Percentiles rank a stretch among this genome's conserved stretches.
These are phyloP conservation scores for Fusarium nisikadoi DNA, from an alignment of 2,329 filamentous ascomycete species.

Conservation along the genomic window DNA sequence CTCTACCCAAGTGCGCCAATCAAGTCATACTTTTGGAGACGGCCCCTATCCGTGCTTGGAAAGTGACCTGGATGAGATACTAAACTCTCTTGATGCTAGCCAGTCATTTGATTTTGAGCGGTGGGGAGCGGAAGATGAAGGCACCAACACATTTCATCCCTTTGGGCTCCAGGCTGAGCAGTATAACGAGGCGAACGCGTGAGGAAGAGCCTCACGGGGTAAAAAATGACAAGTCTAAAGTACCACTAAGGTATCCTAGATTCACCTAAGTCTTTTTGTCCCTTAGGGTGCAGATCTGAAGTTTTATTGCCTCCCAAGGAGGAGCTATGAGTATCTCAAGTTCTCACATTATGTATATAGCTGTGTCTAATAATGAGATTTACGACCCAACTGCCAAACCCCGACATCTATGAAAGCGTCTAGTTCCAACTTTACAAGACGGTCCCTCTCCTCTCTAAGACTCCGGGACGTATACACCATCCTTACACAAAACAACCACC, in stretches of 20 bases:
- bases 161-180: background rate
- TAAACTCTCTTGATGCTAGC: background rate
- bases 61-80: background rate
- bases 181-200: background rate
- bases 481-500: slow-evolving; percentile 86
- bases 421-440: slow-evolving; percentile 25
- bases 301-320: background rate
- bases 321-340: background rate
- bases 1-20: background rate
- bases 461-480: slow-evolving; percentile 74
- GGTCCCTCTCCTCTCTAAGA: slow-evolving; percentile 46
- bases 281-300: too few relatives aligned
- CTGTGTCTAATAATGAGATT: slow-evolving; percentile 10
- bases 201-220: background rate
- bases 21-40: background rate
- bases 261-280: background rate
- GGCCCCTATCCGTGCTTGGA: background rate
- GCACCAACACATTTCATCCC: background rate
- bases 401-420: background rate
- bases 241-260: background rate
- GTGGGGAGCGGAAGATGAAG: background rate
- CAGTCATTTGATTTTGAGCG: background rate
- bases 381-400: background rate
- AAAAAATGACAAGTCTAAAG: background rate
- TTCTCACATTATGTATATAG: background rate